phyloP scores from a whole-genome alignment of 1,139 yeast genomes.

The Candida smagusa region DNA sequence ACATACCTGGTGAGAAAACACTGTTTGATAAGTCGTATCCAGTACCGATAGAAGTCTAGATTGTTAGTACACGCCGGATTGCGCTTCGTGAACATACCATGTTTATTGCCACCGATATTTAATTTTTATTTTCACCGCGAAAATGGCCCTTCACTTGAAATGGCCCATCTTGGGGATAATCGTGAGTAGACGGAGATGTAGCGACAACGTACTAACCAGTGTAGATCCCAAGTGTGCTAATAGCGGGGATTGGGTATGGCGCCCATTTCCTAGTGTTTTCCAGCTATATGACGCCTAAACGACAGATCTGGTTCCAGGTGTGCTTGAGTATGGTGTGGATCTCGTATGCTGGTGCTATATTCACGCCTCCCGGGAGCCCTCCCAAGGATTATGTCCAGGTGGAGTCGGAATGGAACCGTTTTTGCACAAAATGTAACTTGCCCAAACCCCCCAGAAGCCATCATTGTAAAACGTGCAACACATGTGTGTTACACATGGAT shows the following conservation, averaged over 20 bases:
- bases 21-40: constrained; percentile 96
- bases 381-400: constrained; percentile 36
- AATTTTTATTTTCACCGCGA: constrained; percentile 3
- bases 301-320: constrained; percentile 49
- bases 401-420: constrained; percentile 49
- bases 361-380: constrained; percentile 58
- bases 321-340: constrained; percentile 64
- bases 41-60: constrained; percentile 86
- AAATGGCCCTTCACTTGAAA: constrained; percentile 40
- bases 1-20: constrained; percentile 59
- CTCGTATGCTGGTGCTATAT: constrained; percentile 61
- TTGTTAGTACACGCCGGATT: constrained; percentile 10
- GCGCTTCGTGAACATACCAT: constrained; percentile 10
- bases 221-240: constrained; percentile 64
- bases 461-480: constrained; percentile 65
- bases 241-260: constrained; percentile 61
- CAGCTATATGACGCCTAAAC: constrained; percentile 33
- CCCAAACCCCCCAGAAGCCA: constrained; percentile 78
- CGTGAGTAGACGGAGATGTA: constrained; percentile 25
- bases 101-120: constrained; percentile 11
- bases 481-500: constrained; percentile 76
- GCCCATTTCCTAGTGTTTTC: constrained; percentile 57
- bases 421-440: constrained; percentile 62
- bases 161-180: constrained; percentile 61
- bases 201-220: constrained; percentile 14